Evolutionary conservation across 1,139 yeast species (phyloP).

Genomic region (Torulaspora globosa): DNA sequence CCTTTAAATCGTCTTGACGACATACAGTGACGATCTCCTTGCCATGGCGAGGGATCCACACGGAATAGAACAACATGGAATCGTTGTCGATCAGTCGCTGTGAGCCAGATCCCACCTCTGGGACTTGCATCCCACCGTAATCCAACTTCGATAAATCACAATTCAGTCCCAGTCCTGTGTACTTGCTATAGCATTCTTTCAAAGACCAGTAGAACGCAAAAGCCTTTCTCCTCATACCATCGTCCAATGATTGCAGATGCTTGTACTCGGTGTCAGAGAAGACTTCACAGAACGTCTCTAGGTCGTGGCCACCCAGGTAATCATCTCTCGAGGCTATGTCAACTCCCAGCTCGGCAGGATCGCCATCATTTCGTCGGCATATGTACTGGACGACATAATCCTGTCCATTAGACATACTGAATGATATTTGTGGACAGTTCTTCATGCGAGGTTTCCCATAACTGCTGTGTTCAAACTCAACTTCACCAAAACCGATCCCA

Average conservation of each 20-base stretch:
- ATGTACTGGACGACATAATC: conserved; percentile 44
- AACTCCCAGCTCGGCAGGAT: conserved; percentile 46
- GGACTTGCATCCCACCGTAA: conserved; percentile 20
- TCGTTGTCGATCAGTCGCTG: conserved; percentile 13
- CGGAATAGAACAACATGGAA: conserved; percentile 20
- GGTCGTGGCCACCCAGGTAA: conserved; percentile 31
- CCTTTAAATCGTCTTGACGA: conserved; percentile 1
- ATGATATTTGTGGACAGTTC: conserved; percentile 42
- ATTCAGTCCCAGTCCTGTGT: conserved; percentile 58
- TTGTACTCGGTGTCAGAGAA: conserved; percentile 45
- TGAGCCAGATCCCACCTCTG: conserved; percentile 2
- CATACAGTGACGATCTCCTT: conserved; percentile 17
- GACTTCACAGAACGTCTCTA: conserved; percentile 48
- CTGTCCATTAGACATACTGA: conserved; percentile 55
- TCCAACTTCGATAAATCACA: conserved; percentile 43
- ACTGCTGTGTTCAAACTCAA: conserved; percentile 28
- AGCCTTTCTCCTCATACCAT: conserved; percentile 18
- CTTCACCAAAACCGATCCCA: conserved; percentile 10
- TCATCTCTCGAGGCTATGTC: conserved; percentile 60
- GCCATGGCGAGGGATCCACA: conserved; percentile 19
- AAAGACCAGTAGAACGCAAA: conserved; percentile 67
- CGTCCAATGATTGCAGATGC: conserved; percentile 27
- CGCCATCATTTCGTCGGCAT: conserved; percentile 19
- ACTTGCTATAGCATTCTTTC: conserved; percentile 66
- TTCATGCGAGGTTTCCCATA: conserved; percentile 44